These are phyloP conservation scores for Chamaecrista fasciculata DNA, from an alignment of 306 rosid genomes.

Conservation along the genomic window DNA sequence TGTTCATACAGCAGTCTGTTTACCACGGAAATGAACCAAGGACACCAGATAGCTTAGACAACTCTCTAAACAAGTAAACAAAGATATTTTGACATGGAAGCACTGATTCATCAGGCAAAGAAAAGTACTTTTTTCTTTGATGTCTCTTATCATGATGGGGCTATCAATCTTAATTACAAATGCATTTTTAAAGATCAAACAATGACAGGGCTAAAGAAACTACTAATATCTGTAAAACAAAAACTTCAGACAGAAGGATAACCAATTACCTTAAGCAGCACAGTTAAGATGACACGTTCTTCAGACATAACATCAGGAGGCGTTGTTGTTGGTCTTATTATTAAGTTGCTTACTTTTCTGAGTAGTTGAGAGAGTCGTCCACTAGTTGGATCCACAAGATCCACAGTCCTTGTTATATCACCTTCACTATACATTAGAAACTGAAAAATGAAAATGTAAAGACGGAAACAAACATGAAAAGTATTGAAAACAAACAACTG, in stretches of 20 bases:
- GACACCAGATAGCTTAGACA: not conserved
- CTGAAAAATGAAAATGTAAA: constrained; percentile 48
- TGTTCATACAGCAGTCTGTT: not conserved
- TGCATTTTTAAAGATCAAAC: not conserved
- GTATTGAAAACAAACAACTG: constrained; percentile 3
- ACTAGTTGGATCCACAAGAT: constrained; percentile 56
- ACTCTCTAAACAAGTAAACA: not conserved
- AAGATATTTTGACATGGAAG: not conserved
- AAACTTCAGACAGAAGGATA: constrained; percentile 11
- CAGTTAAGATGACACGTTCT: constrained; percentile 44
- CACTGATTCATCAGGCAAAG: not conserved
- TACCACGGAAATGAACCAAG: constrained; percentile 1
- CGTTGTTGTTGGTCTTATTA: constrained; percentile 31
- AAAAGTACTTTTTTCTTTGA: not conserved
- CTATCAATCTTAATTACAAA: constrained; percentile 9
- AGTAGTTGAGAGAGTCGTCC: constrained; percentile 55
- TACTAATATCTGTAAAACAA: not conserved
- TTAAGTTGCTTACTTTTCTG: constrained; percentile 43
- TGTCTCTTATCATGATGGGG: not conserved
- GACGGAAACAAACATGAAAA: constrained; percentile 13
- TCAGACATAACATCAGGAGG: constrained; percentile 39
- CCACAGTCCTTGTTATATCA: constrained; percentile 49
- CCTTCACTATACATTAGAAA: constrained; percentile 71
- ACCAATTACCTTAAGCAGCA: constrained; percentile 54
- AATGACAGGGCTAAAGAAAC: not conserved